Evolutionary conservation across 108 stramenopile species (phyloP).

Genomic region (Pseudonitzschia pungens): DNA sequence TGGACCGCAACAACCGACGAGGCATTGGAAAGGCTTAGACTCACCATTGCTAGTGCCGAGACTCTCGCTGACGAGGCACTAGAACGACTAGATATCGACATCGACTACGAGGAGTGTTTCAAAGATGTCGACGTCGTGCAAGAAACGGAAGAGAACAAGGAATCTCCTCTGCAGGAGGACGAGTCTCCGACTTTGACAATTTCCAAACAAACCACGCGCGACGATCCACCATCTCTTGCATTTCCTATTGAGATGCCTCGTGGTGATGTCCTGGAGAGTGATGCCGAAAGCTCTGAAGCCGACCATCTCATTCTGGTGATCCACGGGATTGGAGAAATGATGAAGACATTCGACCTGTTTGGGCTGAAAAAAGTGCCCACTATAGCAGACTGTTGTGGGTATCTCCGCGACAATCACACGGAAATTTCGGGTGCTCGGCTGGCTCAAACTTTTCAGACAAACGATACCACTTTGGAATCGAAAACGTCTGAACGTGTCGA

Average conservation of each 20-base stretch:
- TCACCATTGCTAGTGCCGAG: not conserved
- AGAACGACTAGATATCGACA: not conserved
- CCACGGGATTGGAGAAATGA: conserved; percentile 80
- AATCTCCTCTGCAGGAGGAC: not conserved
- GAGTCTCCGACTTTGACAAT: not conserved
- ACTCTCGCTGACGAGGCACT: not conserved
- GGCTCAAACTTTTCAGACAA: conserved; percentile 25
- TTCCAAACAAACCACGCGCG: not conserved
- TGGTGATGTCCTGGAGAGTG: not conserved
- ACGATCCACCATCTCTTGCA: conserved; percentile 6
- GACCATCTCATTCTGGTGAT: conserved; percentile 77
- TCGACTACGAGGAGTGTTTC: conserved; percentile 1
- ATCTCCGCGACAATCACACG: conserved; percentile 62
- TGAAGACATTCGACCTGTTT: conserved; percentile 59
- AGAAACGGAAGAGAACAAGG: not conserved
- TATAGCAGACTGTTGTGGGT: conserved; percentile 68
- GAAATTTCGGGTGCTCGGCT: conserved; percentile 37
- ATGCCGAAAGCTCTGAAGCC: conserved; percentile 28
- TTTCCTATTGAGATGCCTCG: conserved; percentile 17
- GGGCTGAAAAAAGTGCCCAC: conserved; percentile 59
- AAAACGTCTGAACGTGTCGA: conserved; percentile 38
- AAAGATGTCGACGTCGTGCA: not conserved
- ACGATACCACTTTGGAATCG: not conserved
- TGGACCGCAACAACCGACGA: conserved; percentile 7
- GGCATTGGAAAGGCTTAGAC: conserved; percentile 2